Evolutionary conservation across 2,329 filamentous ascomycete species (phyloP).

Genomic region (Claviceps pusilla): DNA sequence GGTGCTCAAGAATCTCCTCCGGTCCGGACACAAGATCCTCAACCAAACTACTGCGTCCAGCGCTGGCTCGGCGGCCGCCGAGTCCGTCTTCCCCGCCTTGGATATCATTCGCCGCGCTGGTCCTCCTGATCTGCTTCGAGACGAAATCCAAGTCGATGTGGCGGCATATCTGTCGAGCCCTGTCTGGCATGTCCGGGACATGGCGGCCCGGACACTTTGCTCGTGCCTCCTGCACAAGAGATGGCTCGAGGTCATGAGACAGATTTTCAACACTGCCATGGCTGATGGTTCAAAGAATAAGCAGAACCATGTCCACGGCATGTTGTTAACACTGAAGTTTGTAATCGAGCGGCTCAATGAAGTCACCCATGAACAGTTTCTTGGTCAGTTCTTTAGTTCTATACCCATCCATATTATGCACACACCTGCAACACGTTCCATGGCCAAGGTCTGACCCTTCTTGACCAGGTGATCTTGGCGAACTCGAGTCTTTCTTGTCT

Average conservation of each 20-base stretch:
- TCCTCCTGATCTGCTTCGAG: constrained; percentile 41
- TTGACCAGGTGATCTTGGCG: constrained; percentile 16
- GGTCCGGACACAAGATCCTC: constrained; percentile 32
- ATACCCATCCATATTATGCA: too few species aligned
- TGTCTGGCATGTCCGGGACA: constrained; percentile 70
- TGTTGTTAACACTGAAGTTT: constrained; percentile 40
- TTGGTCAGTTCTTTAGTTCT: constrained; percentile 20
- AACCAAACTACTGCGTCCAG: constrained; percentile 17
- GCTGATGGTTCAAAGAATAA: constrained; percentile 13
- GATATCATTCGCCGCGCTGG: constrained; percentile 62
- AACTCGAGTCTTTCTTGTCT: constrained; percentile 17
- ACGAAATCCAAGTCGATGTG: constrained; percentile 43
- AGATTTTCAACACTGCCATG: constrained; percentile 20
- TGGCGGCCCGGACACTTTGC: constrained; percentile 59
- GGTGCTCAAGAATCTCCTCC: constrained; percentile 49
- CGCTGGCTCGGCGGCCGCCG: constrained; percentile 24
- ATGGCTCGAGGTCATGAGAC: constrained; percentile 29
- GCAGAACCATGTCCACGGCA: constrained; percentile 43
- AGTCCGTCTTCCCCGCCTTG: constrained; percentile 70
- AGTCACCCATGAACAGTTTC: constrained; percentile 27
- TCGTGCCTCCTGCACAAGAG: constrained; percentile 40
- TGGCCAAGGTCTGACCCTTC: not conserved
- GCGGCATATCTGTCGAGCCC: constrained; percentile 49
- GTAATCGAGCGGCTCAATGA: constrained; percentile 38
- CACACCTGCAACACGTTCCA: too few species aligned